A percentile compares a stretch with the other conserved stretches of the same genome.
Conservation (phyloP, 2,329 filamentous ascomycete genomes). For the Alternaria burnsii region DNA sequence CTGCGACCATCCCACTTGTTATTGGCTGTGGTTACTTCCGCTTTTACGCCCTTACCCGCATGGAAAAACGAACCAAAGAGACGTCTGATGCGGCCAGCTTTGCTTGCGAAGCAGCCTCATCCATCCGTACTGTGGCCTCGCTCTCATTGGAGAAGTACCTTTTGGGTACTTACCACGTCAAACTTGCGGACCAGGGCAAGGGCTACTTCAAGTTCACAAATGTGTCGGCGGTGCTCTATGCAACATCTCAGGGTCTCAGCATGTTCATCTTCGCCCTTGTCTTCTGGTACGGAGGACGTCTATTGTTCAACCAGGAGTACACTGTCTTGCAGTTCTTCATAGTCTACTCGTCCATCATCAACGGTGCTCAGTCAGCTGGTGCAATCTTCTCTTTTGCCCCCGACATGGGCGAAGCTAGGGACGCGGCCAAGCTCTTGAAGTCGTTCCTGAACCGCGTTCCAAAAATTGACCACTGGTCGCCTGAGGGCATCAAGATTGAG, state of each 20-base stretch:
- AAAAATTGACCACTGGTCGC: conserved; percentile 64
- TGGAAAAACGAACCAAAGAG: conserved; percentile 81
- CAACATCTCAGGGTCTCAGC: conserved; percentile 81
- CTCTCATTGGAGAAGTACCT: conserved; percentile 89
- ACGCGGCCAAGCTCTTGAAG: conserved; percentile 82
- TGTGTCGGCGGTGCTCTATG: conserved; percentile 81
- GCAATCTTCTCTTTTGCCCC: conserved; percentile 93
- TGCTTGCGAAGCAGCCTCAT: conserved; percentile 92
- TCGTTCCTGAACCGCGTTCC: conserved; percentile 84
- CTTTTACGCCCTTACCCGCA: conserved; percentile 87
- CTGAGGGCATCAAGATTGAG: conserved; percentile 62
- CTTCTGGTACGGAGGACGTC: conserved; percentile 50
- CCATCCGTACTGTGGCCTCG: conserved; percentile 93
- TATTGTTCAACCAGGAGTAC: conserved; percentile 58
- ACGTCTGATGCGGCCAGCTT: conserved; percentile 80
- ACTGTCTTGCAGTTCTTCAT: conserved; percentile 90
- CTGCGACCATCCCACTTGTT: conserved; percentile 78
- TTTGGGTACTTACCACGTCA: conserved; percentile 72
- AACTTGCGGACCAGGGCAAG: conserved; percentile 74
- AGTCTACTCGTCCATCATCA: conserved; percentile 86
- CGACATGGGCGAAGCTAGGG: conserved; percentile 94
- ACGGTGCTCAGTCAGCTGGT: conserved; percentile 90
- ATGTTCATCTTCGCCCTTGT: conserved; percentile 49
- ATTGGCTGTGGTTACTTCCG: conserved; percentile 84
- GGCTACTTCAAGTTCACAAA: conserved; percentile 76